A percentile compares a stretch with the other conserved stretches of the same genome.
phyloP scores from a whole-genome alignment of 2,329 filamentous ascomycete genomes.

The Pestalotiopsis sp. region DNA sequence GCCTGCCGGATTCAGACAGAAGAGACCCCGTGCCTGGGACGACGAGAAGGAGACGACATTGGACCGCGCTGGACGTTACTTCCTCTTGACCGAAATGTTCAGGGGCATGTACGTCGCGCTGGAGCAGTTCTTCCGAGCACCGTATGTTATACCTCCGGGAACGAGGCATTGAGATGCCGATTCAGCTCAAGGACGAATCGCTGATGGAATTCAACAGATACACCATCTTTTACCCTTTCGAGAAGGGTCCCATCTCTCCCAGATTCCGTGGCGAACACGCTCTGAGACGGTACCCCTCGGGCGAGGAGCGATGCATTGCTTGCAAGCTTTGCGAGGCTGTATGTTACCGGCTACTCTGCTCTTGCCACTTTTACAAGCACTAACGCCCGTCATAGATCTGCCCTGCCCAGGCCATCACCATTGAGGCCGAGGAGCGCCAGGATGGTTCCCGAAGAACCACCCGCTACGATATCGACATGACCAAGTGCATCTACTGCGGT shows the following conservation, averaged over 20 bases:
- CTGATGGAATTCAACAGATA: slow-evolving; percentile 60
- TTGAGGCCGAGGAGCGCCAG: slow-evolving; percentile 96
- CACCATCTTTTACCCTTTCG: slow-evolving; percentile 98
- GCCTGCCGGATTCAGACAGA: slow-evolving; percentile 78
- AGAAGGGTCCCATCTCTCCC: slow-evolving; percentile 97
- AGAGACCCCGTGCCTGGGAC: slow-evolving; percentile 76
- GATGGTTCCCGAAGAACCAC: slow-evolving; percentile 95
- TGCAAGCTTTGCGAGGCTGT: slow-evolving; percentile 98
- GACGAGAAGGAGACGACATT: slow-evolving; percentile 75
- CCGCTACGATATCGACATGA: slow-evolving; percentile 99
- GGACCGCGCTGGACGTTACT: slow-evolving; percentile 89
- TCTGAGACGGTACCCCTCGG: slow-evolving; percentile 91
- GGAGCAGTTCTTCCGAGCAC: slow-evolving; percentile 97
- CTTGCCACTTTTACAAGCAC: no score
- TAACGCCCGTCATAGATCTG: slow-evolving; percentile 62
- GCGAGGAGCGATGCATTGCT: slow-evolving; percentile 98
- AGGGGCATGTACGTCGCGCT: slow-evolving; percentile 97
- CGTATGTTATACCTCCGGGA: slow-evolving; percentile 65
- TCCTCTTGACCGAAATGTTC: slow-evolving; percentile 93
- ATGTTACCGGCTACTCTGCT: slow-evolving; percentile 22
- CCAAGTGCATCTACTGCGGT: slow-evolving; percentile 99
- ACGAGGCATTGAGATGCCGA: background rate
- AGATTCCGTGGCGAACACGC: slow-evolving; percentile 98
- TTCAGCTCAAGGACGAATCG: background rate
- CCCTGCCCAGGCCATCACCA: slow-evolving; percentile 97